Evolutionary conservation across 331 rosid species (phyloP).

Genomic region (Cydonia oblonga): DNA sequence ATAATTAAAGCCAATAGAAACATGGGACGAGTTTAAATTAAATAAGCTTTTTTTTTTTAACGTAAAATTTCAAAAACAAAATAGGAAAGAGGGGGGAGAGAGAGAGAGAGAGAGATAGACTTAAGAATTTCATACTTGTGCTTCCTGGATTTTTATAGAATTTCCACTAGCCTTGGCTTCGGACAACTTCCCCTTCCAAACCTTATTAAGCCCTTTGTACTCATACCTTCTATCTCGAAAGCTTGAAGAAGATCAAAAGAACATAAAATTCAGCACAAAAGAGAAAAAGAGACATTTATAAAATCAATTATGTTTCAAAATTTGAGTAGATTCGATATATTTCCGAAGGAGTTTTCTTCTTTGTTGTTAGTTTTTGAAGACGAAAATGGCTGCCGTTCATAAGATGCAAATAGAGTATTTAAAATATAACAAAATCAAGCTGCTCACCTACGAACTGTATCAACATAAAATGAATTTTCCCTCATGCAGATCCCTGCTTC

Average conservation of each 20-base stretch:
- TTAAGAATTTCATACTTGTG: constrained; percentile 50
- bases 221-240: constrained; percentile 98
- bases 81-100: not conserved
- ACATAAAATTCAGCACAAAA: constrained; percentile 16
- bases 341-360: not conserved
- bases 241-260: constrained; percentile 39
- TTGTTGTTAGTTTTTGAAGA: not conserved
- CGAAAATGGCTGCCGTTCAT: not conserved
- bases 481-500: constrained; percentile 99
- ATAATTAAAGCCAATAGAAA: not conserved
- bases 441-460: constrained; percentile 90
- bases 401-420: not conserved
- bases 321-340: not conserved
- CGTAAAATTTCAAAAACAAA: not conserved
- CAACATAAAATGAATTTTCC: constrained; percentile 95
- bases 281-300: not conserved
- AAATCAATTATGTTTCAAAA: not conserved
- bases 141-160: constrained; percentile 88
- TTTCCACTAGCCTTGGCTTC: constrained; percentile 91
- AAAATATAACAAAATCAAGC: constrained; percentile 11
- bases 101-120: not conserved
- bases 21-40: not conserved
- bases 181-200: constrained; percentile 88
- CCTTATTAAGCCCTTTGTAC: constrained; percentile 93
- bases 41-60: constrained; percentile 16